phyloP scores from a whole-genome alignment of 1,284 basidiomycete species.

The Malassezia pachydermatis region DNA sequence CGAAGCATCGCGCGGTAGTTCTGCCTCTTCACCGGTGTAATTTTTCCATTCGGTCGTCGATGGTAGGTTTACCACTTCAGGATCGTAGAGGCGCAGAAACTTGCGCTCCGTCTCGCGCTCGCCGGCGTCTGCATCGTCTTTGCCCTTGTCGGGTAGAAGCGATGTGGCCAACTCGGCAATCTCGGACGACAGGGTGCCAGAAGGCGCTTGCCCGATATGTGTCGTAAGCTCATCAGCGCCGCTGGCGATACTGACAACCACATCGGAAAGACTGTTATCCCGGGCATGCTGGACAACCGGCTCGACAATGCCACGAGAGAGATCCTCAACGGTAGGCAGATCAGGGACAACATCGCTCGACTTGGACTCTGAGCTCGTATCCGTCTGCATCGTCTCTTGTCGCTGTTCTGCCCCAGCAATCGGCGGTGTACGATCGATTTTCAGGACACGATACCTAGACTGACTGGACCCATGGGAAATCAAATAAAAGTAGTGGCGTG shows the following conservation, averaged over 20 bases:
- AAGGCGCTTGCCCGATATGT: not conserved
- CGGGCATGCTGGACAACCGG: not conserved
- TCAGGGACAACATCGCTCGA: constrained; percentile 3
- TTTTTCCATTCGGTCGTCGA: constrained; percentile 11
- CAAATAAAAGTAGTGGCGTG: constrained; percentile 43
- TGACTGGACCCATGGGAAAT: constrained; percentile 42
- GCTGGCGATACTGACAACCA: constrained; percentile 4
- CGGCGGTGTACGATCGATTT: constrained; percentile 39
- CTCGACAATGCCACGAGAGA: not conserved
- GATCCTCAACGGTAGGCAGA: too few relatives aligned
- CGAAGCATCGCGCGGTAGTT: not conserved
- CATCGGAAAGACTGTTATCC: constrained; percentile 1
- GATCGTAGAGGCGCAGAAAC: constrained; percentile 12
- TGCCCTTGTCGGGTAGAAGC: not conserved
- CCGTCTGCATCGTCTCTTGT: not conserved
- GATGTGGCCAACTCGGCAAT: constrained; percentile 11
- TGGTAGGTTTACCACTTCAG: constrained; percentile 5
- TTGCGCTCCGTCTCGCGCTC: not conserved
- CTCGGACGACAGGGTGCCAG: constrained; percentile 8
- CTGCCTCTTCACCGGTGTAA: not conserved
- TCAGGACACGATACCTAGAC: constrained; percentile 40
- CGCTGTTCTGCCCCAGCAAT: constrained; percentile 11
- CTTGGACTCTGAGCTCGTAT: not conserved
- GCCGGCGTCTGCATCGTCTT: not conserved
- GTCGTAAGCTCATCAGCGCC: not conserved